phyloP scores from a whole-genome alignment of 2,329 filamentous ascomycete genomes.

The Incumbomyces delicatus region DNA sequence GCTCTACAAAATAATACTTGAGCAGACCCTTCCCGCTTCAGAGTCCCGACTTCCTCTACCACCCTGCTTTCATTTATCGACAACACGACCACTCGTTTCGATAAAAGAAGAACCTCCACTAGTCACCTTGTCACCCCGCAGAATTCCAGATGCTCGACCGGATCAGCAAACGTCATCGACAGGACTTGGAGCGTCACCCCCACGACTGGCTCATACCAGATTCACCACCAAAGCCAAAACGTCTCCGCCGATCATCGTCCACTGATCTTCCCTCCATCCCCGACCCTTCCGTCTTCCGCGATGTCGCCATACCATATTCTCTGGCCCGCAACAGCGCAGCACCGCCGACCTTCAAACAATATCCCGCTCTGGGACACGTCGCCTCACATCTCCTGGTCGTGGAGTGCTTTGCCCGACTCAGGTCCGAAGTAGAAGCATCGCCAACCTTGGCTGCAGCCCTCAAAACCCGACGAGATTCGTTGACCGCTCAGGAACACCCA shows the following conservation, averaged over 20 bases:
- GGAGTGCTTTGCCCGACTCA: conserved; percentile 24
- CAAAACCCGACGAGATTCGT: neutral
- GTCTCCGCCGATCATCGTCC: neutral
- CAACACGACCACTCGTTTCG: too few species aligned
- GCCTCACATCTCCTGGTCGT: conserved; percentile 9
- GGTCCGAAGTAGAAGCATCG: conserved; percentile 16
- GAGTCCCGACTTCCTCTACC: too few species aligned
- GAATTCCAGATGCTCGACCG: neutral
- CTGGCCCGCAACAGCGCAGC: neutral
- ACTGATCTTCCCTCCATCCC: neutral
- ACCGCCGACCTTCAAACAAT: neutral
- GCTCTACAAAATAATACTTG: neutral
- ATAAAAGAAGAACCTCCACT: too few species aligned
- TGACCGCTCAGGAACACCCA: neutral
- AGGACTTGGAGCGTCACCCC: neutral
- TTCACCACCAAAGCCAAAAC: neutral
- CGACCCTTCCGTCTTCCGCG: neutral
- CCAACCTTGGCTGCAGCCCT: conserved; percentile 13
- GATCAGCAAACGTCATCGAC: neutral
- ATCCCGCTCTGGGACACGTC: neutral
- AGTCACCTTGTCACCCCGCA: neutral
- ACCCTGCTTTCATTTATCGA: too few species aligned
- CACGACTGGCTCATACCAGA: neutral
- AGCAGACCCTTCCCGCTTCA: neutral
- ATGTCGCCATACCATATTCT: conserved; percentile 2